Evolutionary conservation across 1,139 yeast genomes (phyloP).

Genomic region (Chernovozyma sophiae-reginae): DNA sequence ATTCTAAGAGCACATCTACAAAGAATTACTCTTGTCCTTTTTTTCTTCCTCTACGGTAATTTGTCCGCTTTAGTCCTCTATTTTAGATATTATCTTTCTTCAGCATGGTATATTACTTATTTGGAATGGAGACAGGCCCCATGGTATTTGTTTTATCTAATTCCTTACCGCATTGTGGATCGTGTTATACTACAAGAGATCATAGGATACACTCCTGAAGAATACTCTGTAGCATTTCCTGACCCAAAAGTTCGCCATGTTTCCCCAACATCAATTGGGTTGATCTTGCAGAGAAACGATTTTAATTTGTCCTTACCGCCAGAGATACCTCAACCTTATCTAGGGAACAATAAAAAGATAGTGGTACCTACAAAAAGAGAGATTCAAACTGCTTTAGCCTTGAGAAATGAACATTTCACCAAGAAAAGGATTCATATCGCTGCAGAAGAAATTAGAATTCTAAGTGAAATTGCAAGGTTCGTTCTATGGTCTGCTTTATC

Average conservation of each 20-base stretch:
- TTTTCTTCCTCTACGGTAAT: constrained; percentile 4
- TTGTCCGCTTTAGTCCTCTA: constrained; percentile 3
- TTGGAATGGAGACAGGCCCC: constrained; percentile 4
- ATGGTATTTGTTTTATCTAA: constrained; percentile 1
- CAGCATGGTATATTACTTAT: neutral
- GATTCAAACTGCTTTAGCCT: constrained; percentile 21
- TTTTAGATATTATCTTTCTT: constrained; percentile 1
- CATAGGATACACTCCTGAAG: constrained; percentile 12
- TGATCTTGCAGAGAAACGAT: constrained; percentile 15
- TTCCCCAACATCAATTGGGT: constrained; percentile 4
- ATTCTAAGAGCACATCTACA: constrained; percentile 17
- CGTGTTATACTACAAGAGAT: constrained; percentile 8
- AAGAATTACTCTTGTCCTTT: constrained; percentile 12
- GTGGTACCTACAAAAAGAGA: constrained; percentile 33
- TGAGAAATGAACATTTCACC: constrained; percentile 35
- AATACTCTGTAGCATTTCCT: constrained; percentile 13
- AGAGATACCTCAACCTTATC: constrained; percentile 38
- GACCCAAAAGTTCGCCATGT: neutral
- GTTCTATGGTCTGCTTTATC: constrained; percentile 34
- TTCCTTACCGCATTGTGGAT: constrained; percentile 3
- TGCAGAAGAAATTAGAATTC: constrained; percentile 35
- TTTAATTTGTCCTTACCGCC: constrained; percentile 25
- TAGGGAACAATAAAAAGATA: constrained; percentile 34
- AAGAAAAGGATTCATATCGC: constrained; percentile 35
- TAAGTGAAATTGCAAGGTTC: constrained; percentile 33